Percentiles rank a stretch among this genome's conserved stretches.
These are phyloP conservation scores for Trypanosoma caninum DNA, from an alignment of 208 protist species.

Conservation along the genomic window DNA sequence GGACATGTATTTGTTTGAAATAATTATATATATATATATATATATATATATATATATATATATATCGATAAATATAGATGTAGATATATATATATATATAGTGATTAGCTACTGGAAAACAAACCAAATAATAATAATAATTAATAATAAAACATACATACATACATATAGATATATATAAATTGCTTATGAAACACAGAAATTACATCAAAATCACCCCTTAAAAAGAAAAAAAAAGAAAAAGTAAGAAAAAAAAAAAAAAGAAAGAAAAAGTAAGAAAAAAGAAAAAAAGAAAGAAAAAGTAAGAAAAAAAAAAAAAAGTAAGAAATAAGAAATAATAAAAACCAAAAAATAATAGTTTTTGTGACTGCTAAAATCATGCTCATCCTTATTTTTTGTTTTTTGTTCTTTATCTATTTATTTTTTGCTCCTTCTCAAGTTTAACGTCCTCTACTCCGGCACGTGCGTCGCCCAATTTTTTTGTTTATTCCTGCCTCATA, in stretches of 20 bases:
- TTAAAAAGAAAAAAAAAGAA: neutral
- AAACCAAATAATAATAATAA: constrained; percentile 1
- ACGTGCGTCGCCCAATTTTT: too few species aligned
- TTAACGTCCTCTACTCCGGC: too few species aligned
- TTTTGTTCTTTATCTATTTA: neutral
- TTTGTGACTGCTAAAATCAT: too few species aligned
- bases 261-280: neutral
- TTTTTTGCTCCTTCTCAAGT: neutral
- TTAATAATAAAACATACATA: neutral
- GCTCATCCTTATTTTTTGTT: too few species aligned
- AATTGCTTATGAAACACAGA: too few species aligned
- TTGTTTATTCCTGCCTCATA: too few species aligned
- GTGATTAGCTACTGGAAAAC: constrained; percentile 6
- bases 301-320: neutral
- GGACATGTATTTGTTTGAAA: neutral
- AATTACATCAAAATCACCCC: too few species aligned
- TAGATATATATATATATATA: constrained; percentile 9
- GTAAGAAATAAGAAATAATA: too few species aligned
- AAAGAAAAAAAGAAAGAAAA: constrained; percentile 1
- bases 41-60: constrained; percentile 18
- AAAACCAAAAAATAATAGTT: too few species aligned
- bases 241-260: neutral
- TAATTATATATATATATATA: constrained; percentile 9
- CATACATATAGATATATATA: neutral
- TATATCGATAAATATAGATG: neutral